A percentile compares a stretch with the other conserved stretches of the same genome.
phyloP scores from a whole-genome alignment of 2,329 filamentous ascomycete species.

The Shiraia bambusicola region DNA sequence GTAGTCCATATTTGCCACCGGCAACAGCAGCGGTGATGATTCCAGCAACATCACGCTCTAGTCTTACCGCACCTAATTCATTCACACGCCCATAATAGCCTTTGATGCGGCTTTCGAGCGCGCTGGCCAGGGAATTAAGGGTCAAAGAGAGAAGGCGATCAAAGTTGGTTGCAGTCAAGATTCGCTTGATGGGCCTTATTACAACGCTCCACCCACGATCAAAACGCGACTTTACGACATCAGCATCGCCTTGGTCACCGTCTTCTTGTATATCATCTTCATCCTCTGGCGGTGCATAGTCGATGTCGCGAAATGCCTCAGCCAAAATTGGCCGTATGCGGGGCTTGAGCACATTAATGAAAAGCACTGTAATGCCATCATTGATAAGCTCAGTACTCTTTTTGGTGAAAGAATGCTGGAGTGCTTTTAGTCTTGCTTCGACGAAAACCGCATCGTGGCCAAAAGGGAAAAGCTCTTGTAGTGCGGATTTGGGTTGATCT shows the following conservation, averaged over 20 bases:
- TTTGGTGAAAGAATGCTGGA: conserved; percentile 70
- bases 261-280: conserved; percentile 43
- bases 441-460: conserved; percentile 73
- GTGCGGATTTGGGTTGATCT: conserved; percentile 44
- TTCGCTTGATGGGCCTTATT: conserved; percentile 78
- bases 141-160: conserved; percentile 73
- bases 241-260: conserved; percentile 52
- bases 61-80: conserved; percentile 75
- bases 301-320: conserved; percentile 88
- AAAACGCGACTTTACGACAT: conserved; percentile 76
- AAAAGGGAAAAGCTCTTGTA: conserved; percentile 72
- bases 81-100: conserved; percentile 77
- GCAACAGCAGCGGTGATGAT: conserved; percentile 66
- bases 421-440: conserved; percentile 63
- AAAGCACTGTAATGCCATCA: conserved; percentile 83
- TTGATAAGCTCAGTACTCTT: conserved; percentile 81
- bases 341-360: conserved; percentile 81
- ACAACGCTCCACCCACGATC: conserved; percentile 82
- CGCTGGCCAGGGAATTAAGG: conserved; percentile 70
- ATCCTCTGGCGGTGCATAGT: conserved; percentile 71
- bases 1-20: conserved; percentile 72
- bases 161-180: conserved; percentile 78
- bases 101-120: conserved; percentile 86
- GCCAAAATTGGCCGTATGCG: conserved; percentile 80
- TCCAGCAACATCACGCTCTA: conserved; percentile 81